Base-by-base conservation (phyloP, 1,139 yeast genomes). In the Yamadazyma triangularis region DNA sequence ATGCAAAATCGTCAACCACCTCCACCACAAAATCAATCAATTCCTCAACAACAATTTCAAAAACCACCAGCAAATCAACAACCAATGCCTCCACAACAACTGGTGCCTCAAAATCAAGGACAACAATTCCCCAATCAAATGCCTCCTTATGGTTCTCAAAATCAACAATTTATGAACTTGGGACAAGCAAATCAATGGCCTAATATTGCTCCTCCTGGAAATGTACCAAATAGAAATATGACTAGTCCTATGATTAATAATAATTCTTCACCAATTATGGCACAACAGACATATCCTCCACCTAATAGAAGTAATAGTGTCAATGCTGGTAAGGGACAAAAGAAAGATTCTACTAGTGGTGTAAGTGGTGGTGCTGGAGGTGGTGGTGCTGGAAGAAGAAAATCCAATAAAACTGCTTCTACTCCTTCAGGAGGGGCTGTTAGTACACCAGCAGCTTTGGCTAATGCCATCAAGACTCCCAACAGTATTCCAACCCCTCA, bases 401-500 rank as follows among this genome's bases (percentile, higher is more conserved):
- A 59, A 36, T 48, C 58, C 10, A 51, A 49, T 25, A 59, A 60
- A 4, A 39, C 39, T 15, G 49, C 45, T 4, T 60, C 66, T 8
- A 63, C 70, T 0, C 69, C 70, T 1, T 35, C 41, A n/a, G 53
- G 45, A 4, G 53, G 48, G 34, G 70, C 59, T 2, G 69, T 32
- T 9, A 51, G 68, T 3, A 64, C 73, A 0, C 73, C 73, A 1
- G 70, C 67, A 1, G 47, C 70, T 1, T 46, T 64, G 39, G 61
- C 64, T 3, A 59, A 54, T 38, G 52, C 69, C 13, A 60, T 66
- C 41, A 66, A 65, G 38, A 67, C 73, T 1, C 74, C 74, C 0
- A 65, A 63, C 39, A 64, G 69, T 41, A 61, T 64, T 8, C 56
- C 69, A 4, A 68, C 73, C 0, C 73, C 74, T 1, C 72, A 64